A percentile compares a stretch with the other conserved stretches of the same genome.
Conservation (phyloP, 306 rosid species). For the Medicago lupulina region DNA sequence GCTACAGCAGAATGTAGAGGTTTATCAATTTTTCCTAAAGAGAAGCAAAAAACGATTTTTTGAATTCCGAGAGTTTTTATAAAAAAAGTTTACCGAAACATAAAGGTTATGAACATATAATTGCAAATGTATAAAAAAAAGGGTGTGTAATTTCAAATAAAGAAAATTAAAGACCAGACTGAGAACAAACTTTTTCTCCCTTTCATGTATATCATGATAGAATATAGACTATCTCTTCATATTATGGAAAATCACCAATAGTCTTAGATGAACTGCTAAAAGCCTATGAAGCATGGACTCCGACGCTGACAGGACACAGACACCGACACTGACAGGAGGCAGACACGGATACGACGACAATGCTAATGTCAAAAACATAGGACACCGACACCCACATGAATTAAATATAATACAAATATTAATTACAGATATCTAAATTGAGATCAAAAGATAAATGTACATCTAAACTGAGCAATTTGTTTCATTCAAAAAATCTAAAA, state of each 20-base stretch:
- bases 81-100: too few relatives aligned
- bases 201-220: not conserved
- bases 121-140: too few relatives aligned
- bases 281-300: constrained; percentile 5
- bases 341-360: not conserved
- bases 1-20: constrained; percentile 15
- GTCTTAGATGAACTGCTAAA: not conserved
- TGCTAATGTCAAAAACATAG: not conserved
- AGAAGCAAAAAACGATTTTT: constrained; percentile 18
- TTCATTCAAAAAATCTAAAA: too few relatives aligned
- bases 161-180: constrained; percentile 30
- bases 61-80: not conserved
- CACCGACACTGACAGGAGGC: not conserved
- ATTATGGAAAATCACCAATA: constrained; percentile 14
- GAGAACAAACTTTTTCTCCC: constrained; percentile 28
- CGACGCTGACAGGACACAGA: not conserved
- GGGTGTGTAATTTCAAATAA: too few relatives aligned
- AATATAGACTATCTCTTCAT: constrained; percentile 14
- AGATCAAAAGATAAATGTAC: not conserved
- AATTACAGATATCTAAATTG: not conserved
- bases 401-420: too few relatives aligned
- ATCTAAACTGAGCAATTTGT: not conserved
- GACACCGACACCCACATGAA: not conserved
- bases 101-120: too few relatives aligned
- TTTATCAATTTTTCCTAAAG: constrained; percentile 20